A percentile compares a stretch with the other conserved stretches of the same genome.
Conservation (phyloP, 2,329 filamentous ascomycete species). For the Tolypocladium cylindrosporum region DNA sequence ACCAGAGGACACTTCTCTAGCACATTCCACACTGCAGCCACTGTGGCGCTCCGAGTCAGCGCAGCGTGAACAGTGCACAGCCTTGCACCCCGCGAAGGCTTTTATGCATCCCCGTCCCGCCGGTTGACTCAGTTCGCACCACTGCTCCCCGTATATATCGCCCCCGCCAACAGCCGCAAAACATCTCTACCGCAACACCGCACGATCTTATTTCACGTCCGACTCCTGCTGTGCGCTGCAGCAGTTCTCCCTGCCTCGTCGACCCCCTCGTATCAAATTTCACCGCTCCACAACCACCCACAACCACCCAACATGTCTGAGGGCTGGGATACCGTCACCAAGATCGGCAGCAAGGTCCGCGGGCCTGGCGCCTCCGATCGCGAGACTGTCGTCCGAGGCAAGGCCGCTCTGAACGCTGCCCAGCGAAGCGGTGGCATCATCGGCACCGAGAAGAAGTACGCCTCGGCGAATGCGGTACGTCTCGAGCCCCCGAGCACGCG, state of each 20-base stretch:
- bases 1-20: constrained; percentile 2
- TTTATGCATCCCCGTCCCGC: constrained; percentile 15
- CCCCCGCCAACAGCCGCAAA: not conserved
- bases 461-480: constrained; percentile 56
- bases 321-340: constrained; percentile 79
- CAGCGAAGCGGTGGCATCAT: constrained; percentile 68
- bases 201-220: not conserved
- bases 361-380: constrained; percentile 56
- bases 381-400: constrained; percentile 84
- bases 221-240: not conserved
- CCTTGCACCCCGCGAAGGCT: constrained; percentile 9
- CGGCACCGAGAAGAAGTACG: constrained; percentile 84
- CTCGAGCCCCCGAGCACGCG: not conserved
- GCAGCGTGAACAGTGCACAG: not conserved
- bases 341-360: constrained; percentile 82
- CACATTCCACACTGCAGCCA: constrained; percentile 4
- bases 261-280: not conserved
- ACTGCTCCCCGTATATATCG: constrained; percentile 21
- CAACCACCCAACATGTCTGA: constrained; percentile 2
- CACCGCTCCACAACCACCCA: not conserved
- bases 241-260: not conserved
- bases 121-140: constrained; percentile 25
- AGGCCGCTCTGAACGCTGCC: constrained; percentile 77
- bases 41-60: not conserved
- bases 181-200: not conserved